Base-by-base conservation (phyloP, 345 rosid genomes). In the Microthlaspi erraticum region DNA sequence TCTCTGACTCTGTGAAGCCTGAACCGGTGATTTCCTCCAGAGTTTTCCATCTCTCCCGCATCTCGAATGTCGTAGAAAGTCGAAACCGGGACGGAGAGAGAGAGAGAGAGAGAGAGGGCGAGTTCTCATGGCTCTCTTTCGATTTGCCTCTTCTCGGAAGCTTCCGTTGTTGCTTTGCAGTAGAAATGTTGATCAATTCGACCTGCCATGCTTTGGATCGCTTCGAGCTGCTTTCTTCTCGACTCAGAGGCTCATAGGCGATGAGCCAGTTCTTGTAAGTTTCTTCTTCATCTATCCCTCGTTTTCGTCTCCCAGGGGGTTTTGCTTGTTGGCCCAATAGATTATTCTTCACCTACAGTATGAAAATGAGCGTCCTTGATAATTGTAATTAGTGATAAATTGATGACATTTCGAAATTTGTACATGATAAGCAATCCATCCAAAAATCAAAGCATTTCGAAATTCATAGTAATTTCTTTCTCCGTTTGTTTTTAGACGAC, bases 231-330 rank as follows among this genome's bases (percentile, higher is more conserved):
- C 84, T 37, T 58, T 67, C 73, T 91, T 78, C 86, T 89, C 91
- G 17, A 84, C 90, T 12, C 68, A 82, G 75, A 77, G 70, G 48
- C 75, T 87, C 73, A 80, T 86, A 31, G 90, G 88, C 36, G 87
- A 86, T 1, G 62, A 81, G 53, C 96, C 98, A 55, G 69, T 93
- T 67, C 91, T 93, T 11, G 98, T 93, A 48, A 81, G 90, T 71
- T 66, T 23, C 4, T 23, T 36, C 43, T 38, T 49, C 1, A 41
- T 32, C 39, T 9, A 10, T 9, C 36, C 58, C 32, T 61, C 62
- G 0, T 29, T 60, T 52, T 41, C 48, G 8, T 14, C 63, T 46
- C 44, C 3, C n/a, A 29, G 12, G 8, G 29, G 23, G 13, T 56
- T 18, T 41, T 49, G 39, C 45, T 57, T 12, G 10, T 59, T 38